Evolutionary conservation across 805 yeast species (phyloP), one percentile per base, ranked within the genome.

Genomic region (Metschnikowia santaceciliae): DNA sequence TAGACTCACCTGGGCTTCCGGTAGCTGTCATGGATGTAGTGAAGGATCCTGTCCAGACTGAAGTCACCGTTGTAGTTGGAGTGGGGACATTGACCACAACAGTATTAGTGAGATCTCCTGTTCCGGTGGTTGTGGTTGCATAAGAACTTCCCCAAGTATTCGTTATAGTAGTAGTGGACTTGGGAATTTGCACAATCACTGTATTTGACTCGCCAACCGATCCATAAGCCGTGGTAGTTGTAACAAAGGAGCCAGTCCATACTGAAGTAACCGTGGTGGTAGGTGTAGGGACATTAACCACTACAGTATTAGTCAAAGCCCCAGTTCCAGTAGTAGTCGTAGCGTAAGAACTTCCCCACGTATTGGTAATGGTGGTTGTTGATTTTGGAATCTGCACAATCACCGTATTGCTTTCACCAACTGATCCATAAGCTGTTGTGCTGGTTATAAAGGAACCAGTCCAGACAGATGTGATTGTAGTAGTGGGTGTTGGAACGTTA

Each of bases 231-330:
- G 40, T 44, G 8, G 36, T 6, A 10, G 53, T 43, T 1, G 20
- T 32, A 17, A 43, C 35, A 19, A 46, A 50, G 3, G 23, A 22
- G 7, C 23, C 23, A 22, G 23, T 22, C 23, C 23, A 22, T 4
- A 22, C 23, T 22, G 23, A 22, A 22, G 23, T 22, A 22, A 22
- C 23, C 23, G 23, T 22, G 6, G 20, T 11, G 20, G 42, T n/a
- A 33, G 52, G 41, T 8, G 54, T 49, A 14, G 61, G 55, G 13
- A 52, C 61, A 38, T 59, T 56, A 23, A 61, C 53, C 14, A 53
- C 43, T 11, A 51, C 42, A 14, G 14, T 22, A 15, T 36, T 32
- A 19, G 23, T 34, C 6, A 19, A 32, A 14, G 30, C 34, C 10
- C 32, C 32, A 32, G 38, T 35, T 17, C 15, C 23, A 6, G 56